phyloP scores from a whole-genome alignment of 345 rosid genomes.

The Camelina neglecta region DNA sequence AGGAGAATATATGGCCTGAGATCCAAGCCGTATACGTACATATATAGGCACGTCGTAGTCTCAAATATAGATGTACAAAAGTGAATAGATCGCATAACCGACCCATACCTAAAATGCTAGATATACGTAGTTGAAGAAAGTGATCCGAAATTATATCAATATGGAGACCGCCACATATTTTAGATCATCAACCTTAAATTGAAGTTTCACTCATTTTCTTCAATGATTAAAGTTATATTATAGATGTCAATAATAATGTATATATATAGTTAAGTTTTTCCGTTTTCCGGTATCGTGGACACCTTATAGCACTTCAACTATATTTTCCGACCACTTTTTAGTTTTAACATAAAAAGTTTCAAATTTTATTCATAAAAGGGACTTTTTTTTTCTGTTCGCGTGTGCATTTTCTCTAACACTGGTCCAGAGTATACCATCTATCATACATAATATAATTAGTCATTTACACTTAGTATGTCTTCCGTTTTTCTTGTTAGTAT shows the following conservation, averaged over 20 bases:
- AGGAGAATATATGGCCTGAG: slow-evolving; percentile 3
- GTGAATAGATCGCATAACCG: slow-evolving; percentile 29
- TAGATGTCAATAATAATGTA: neutral
- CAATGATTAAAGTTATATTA: neutral
- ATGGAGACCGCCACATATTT: neutral
- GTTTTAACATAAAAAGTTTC: neutral
- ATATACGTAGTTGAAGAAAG: neutral
- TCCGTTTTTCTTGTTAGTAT: too few species aligned
- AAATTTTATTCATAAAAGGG: neutral
- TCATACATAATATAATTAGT: neutral
- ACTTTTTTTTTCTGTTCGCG: neutral
- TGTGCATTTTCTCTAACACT: neutral
- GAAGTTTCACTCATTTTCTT: neutral
- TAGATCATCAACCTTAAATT: neutral
- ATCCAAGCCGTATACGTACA: slow-evolving; percentile 32
- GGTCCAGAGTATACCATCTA: neutral
- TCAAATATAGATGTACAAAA: slow-evolving; percentile 14
- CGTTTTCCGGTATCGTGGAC: slow-evolving; percentile 1
- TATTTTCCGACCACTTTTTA: slow-evolving; percentile 30
- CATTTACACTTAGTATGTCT: too few species aligned
- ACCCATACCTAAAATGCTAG: slow-evolving; percentile 41
- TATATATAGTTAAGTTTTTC: neutral
- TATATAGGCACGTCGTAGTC: slow-evolving; percentile 15
- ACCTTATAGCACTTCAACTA: neutral
- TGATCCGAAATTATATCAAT: neutral